A percentile compares a stretch with the other conserved stretches of the same genome.
Conservation (phyloP, 768 basidiomycete genomes). For the Macrocybe gigantea region DNA sequence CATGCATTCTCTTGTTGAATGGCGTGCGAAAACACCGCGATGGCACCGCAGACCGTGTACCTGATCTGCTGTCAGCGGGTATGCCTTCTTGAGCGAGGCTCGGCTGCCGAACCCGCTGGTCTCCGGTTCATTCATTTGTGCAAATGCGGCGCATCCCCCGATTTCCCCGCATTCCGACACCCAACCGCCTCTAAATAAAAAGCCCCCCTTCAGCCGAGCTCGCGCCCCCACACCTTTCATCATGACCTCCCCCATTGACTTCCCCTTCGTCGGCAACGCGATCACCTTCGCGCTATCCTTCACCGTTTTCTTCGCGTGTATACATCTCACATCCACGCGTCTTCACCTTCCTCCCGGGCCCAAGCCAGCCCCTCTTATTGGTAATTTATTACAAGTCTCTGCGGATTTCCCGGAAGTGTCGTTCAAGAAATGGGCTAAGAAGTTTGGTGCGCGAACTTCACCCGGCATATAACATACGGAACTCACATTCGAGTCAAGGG, state of each 20-base stretch:
- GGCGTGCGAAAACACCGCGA: no score
- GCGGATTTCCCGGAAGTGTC: slow-evolving; percentile 29
- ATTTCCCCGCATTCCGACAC: no score
- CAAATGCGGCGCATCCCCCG: no score
- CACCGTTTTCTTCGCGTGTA: slow-evolving; percentile 15
- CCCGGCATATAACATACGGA: background rate
- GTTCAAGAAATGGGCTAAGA: slow-evolving; percentile 34
- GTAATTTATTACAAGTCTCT: slow-evolving; percentile 42
- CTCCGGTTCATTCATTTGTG: no score
- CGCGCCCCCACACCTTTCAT: slow-evolving; percentile 1
- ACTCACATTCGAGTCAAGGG: slow-evolving; percentile 20
- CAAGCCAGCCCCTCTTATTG: slow-evolving; percentile 35
- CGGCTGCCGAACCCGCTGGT: no score
- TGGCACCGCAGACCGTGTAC: no score
- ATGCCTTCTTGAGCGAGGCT: no score
- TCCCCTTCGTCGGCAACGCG: slow-evolving; percentile 4
- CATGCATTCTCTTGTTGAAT: no score
- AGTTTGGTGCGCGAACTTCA: slow-evolving; percentile 32
- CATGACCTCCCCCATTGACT: background rate
- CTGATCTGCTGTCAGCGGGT: no score
- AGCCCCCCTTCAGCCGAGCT: slow-evolving; percentile 2
- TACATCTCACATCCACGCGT: slow-evolving; percentile 15
- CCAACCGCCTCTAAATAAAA: slow-evolving; percentile 1
- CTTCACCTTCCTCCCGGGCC: slow-evolving; percentile 43
- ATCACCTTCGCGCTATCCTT: slow-evolving; percentile 7